A percentile compares a stretch with the other conserved stretches of the same genome.
Evolutionary conservation across 1,284 basidiomycete species (phyloP).

Genomic region (Ceratobasidium sp.): DNA sequence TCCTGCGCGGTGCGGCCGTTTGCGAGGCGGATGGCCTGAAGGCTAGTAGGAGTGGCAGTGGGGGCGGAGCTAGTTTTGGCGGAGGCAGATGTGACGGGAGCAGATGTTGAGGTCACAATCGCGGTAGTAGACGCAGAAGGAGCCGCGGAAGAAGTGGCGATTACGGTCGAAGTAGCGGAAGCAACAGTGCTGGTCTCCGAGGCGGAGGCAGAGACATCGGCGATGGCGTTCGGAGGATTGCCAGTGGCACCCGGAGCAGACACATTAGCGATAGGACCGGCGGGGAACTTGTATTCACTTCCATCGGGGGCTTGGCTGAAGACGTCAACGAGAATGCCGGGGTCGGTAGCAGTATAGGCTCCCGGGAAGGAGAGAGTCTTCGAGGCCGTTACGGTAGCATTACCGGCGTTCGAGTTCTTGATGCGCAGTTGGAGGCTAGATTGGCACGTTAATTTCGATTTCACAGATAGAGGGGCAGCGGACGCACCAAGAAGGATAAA

Average conservation of each 20-base stretch:
- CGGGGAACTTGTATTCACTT: conserved; percentile 35
- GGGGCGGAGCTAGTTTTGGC: conserved; percentile 12
- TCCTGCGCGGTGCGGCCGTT: conserved; percentile 35
- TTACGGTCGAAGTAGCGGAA: conserved; percentile 35
- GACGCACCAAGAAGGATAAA: conserved; percentile 77
- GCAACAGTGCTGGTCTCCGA: not conserved
- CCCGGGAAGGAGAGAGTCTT: conserved; percentile 49
- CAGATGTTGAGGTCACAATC: not conserved
- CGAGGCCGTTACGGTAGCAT: conserved; percentile 28
- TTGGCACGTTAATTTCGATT: not conserved
- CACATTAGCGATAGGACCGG: conserved; percentile 17
- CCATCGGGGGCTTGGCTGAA: conserved; percentile 23
- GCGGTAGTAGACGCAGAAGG: not conserved
- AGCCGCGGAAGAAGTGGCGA: not conserved
- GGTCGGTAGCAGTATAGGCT: conserved; percentile 49
- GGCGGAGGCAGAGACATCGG: not conserved
- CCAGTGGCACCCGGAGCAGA: conserved; percentile 31
- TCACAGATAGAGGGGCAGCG: not conserved
- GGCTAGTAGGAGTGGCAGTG: conserved; percentile 2
- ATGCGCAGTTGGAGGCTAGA: conserved; percentile 22
- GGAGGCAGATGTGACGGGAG: not conserved
- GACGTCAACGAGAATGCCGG: conserved; percentile 46
- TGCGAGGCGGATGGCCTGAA: conserved; percentile 10
- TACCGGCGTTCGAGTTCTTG: conserved; percentile 35
- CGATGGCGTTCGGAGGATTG: conserved; percentile 2